Evolutionary conservation across 1,284 basidiomycete genomes (phyloP), one percentile per base, ranked within the genome.

Genomic region (Heterobasidion occidentale): DNA sequence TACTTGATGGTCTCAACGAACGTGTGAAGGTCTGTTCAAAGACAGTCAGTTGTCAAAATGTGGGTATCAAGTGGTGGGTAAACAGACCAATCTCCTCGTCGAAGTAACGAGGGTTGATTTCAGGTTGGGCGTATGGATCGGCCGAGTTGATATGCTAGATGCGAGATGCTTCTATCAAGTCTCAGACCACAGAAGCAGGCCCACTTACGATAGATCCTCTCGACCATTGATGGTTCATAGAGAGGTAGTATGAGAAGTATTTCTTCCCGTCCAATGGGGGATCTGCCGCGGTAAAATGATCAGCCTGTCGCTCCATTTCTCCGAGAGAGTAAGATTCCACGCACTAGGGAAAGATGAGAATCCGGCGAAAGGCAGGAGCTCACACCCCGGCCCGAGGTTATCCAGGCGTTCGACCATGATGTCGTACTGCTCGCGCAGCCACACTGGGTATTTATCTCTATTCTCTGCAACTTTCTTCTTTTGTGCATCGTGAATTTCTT

Each of bases 51-150:
- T 59, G 15, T 59, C 60, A 33, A 57, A 52, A 34, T 12, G 19
- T 11, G 60, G 17, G 62, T 56, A 8, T 51, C 9, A 62, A 12
- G 7, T 51, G 7, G n/a, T 9, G 33, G 19, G 17, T 7, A 7
- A 20, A 11, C 14, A 19, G 19, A 68, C 81, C 79, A 62, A 78
- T 73, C 53, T 71, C 67, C 46, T 77, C 67, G 51, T 75, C 75
- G 62, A 80, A 78, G 64, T 77, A 77, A 51, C 71, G 71, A 46
- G 79, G 77, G 60, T 81, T 75, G 33, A 80, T 68, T 19, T 68
- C 67, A 0, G 79, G 77, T 38, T 75, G 68, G 14, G 65, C 68
- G 6, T 57, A 51, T 0, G 77, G 76, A 61, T 80, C 70, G 36
- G 61, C 62, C 2, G 72, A 73, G 0, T 64, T 67, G 45, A 74